Evolutionary conservation across 2,329 filamentous ascomycete species (phyloP), one percentile per base, ranked within the genome.

Genomic region (Aspergillus sp.): DNA sequence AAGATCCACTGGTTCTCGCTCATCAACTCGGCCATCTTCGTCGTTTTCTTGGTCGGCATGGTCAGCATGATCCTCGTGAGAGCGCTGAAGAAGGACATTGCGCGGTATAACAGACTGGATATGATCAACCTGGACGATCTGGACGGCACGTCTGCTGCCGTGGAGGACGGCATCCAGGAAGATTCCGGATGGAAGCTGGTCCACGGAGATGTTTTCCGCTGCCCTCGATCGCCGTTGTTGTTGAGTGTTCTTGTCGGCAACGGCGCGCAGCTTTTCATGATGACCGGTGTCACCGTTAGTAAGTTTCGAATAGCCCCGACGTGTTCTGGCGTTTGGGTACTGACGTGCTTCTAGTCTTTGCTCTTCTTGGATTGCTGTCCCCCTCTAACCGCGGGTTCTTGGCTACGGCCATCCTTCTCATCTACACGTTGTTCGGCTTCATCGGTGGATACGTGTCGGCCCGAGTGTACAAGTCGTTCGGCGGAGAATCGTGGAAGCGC

Each of bases 1-100:
- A 96, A 95, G 81, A 98, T 99, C 69, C 95, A 99, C 77, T 99
- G 95, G 95, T 96, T 98, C 81, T 97, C 93, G 60, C 87, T 99
- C 53, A 90, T 98, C 78, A 96, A 96, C 77, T 97, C 93, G 39
- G 91, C 95, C 53, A 88, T 98, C 49, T 96, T 99, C 63, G 93
- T 99, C 54, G 84, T 96, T 52, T 95, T 98, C 77, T 82, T 98
- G 46, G 88, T 94, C 39, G 86, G 92, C 50, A 96, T 95, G 69
- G 95, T 99, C 64, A 89, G 90, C 76, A 96, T 93, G n/a, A 91
- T 98, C 51, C 83, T 99, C 16, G 82, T 96, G 57, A 87, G 94
- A 56, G 92, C 94, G 1, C 81, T 99, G 60, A 90, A 88, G 77
- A 97, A 96, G 81, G 95, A 99, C 72, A 97, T 99, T 76, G 92